phyloP scores from a whole-genome alignment of 2,329 filamentous ascomycete species.

The Gnomoniopsis smithogilvyi region DNA sequence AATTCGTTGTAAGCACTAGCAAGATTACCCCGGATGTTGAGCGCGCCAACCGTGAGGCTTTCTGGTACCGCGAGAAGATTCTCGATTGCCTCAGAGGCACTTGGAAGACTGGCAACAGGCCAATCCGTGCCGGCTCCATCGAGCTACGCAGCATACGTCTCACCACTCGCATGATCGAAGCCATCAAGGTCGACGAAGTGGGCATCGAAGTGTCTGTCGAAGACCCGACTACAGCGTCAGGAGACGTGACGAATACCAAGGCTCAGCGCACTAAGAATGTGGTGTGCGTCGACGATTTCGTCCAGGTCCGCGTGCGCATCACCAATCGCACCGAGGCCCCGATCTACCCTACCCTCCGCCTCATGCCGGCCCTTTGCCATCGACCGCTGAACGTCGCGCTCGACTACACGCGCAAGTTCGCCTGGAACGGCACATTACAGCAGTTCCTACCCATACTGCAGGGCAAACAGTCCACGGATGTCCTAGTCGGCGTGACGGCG shows the following conservation, averaged over 20 bases:
- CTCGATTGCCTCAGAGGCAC: conserved; percentile 67
- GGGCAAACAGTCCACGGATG: conserved; percentile 55
- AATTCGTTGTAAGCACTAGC: conserved; percentile 83
- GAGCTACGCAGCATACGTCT: conserved; percentile 76
- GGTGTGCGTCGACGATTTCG: conserved; percentile 57
- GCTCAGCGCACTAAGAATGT: conserved; percentile 21
- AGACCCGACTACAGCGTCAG: conserved; percentile 20
- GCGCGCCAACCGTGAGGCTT: conserved; percentile 73
- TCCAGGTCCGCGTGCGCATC: conserved; percentile 68
- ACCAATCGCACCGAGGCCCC: conserved; percentile 67
- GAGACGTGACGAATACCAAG: conserved; percentile 17
- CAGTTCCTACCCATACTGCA: conserved; percentile 63
- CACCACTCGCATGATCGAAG: conserved; percentile 75
- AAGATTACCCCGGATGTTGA: conserved; percentile 79
- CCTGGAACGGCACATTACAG: conserved; percentile 83
- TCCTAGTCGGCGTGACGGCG: conserved; percentile 68
- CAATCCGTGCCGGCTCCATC: conserved; percentile 60
- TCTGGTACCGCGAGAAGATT: conserved; percentile 87
- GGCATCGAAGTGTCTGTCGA: conserved; percentile 61
- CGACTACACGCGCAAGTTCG: conserved; percentile 77
- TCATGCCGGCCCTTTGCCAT: conserved; percentile 74
- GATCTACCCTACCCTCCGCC: conserved; percentile 68
- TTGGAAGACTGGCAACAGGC: conserved; percentile 61
- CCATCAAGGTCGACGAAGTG: conserved; percentile 76
- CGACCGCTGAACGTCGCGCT: conserved; percentile 70